These are phyloP conservation scores for Curvularia hawaiiensis DNA, from an alignment of 2,329 filamentous ascomycete genomes.

Conservation along the genomic window DNA sequence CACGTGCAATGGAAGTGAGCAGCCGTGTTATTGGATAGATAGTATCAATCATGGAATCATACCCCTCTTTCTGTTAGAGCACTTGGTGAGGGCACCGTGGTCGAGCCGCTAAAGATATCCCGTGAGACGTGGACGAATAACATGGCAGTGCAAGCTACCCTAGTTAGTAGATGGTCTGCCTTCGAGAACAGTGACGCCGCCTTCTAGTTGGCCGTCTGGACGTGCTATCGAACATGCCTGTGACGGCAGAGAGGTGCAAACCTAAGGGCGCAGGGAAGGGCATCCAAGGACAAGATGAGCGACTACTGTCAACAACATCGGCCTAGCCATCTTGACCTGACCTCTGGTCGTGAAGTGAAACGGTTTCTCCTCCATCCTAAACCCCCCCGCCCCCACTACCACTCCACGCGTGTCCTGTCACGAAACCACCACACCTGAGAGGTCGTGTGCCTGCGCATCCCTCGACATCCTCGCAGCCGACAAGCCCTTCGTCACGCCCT, in stretches of 20 bases:
- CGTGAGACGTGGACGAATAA: conserved; percentile 44
- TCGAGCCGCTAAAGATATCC: conserved; percentile 30
- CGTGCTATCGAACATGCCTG: conserved; percentile 34
- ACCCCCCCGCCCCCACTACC: conserved; percentile 35
- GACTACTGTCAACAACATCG: conserved; percentile 19
- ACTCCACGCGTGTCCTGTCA: conserved; percentile 26
- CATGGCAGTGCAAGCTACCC: conserved; percentile 26
- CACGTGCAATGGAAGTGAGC: conserved; percentile 21
- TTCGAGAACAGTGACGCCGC: conserved; percentile 39
- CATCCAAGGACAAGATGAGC: conserved; percentile 25
- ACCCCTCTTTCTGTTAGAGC: conserved; percentile 13
- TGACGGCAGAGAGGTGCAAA: conserved; percentile 25
- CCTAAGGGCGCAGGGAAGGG: conserved; percentile 21
- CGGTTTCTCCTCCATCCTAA: conserved; percentile 25
- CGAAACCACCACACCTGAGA: conserved; percentile 27
- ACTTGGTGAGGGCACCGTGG: conserved; percentile 15
- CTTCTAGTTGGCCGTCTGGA: conserved; percentile 34
- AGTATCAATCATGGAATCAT: conserved; percentile 22
- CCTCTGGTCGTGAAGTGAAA: conserved; percentile 29
- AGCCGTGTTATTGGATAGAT: conserved; percentile 22
- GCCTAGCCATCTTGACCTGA: conserved; percentile 23
- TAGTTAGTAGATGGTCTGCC: conserved; percentile 25
- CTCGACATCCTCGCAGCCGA: conserved; percentile 14
- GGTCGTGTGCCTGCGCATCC: conserved; percentile 32
- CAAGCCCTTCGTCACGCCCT: conserved; percentile 19